Evolutionary conservation across 2,329 filamentous ascomycete species (phyloP), one percentile per base, ranked within the genome.

Genomic region (Cadophora malorum): DNA sequence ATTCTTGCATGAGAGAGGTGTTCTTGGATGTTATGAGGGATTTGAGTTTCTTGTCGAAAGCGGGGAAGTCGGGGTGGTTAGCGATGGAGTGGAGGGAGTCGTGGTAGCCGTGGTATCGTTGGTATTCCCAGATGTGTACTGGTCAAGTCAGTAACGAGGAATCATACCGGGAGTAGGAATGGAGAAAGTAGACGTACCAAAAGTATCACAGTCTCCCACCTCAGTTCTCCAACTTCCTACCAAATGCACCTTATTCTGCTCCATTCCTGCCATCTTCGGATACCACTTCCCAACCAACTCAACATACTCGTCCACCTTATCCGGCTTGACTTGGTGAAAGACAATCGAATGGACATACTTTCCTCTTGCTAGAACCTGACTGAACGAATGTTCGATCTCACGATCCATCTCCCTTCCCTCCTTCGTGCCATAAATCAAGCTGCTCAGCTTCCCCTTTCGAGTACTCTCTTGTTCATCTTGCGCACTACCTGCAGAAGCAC

Each of bases 121-220:
- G 94, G 80, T 99, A 99, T 81, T 99, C 96, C 96, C 96, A 99
- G 77, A 99, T 99, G 79, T 99, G 96, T 62, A 99, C 96, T 98
- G 75, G 63, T 38, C 31, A n/a, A n/a, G 64, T 80, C 76, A 38
- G 35, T 4, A 61, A 14, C 21, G 16, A 9, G n/a, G 3, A 21
- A 12, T 23, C n/a, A n/a, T n/a, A n/a, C n/a, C n/a, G 5, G 33
- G 9, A 14, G 23, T 55, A 50, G 21, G 19, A 4, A 25, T 50
- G 33, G 49, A 10, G 59, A 31, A 21, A 33, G 38, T 50, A 66
- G 45, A 79, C 88, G 70, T 86, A 97, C 94, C 89, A 81, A 99
- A 99, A 0, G 94, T 97, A 78, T 99, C 94, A 79, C 93, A 96
- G 76, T 99, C 95, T 70, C 96, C 96, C 63, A 99, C 94, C 80